A percentile compares a stretch with the other conserved stretches of the same genome.
Conservation (phyloP, 2,329 filamentous ascomycete genomes). For the Sphaceloma murrayae region DNA sequence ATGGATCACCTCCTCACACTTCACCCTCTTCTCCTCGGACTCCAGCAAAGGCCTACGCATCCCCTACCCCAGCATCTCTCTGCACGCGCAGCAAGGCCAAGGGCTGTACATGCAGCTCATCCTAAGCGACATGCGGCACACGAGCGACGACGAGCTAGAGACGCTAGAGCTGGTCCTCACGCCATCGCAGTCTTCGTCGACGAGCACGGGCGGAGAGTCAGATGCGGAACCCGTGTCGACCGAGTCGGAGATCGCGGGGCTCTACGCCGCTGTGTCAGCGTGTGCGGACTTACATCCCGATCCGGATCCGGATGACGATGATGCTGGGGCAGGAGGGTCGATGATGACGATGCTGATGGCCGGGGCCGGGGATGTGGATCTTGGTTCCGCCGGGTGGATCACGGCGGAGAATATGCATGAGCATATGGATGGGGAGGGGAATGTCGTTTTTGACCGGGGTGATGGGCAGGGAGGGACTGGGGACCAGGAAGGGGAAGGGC, state of each 20-base stretch:
- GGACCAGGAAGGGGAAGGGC: conserved; percentile 29
- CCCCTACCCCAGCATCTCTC: conserved; percentile 63
- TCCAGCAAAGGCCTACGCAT: conserved; percentile 55
- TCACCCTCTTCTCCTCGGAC: conserved; percentile 55
- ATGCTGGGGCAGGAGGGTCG: conserved; percentile 51
- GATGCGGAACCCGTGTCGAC: conserved; percentile 25
- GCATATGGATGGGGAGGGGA: conserved; percentile 71
- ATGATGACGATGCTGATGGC: conserved; percentile 30
- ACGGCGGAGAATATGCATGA: conserved; percentile 84
- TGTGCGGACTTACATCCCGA: conserved; percentile 72
- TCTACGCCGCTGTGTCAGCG: conserved; percentile 61
- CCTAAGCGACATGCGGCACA: conserved; percentile 45
- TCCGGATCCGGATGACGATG: conserved; percentile 45
- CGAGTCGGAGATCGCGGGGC: conserved; percentile 33
- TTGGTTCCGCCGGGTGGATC: conserved; percentile 72
- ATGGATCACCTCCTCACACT: conserved; percentile 33
- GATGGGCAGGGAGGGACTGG: conserved; percentile 28
- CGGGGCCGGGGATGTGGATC: conserved; percentile 34
- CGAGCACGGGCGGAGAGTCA: conserved; percentile 17
- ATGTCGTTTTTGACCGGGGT: conserved; percentile 52
- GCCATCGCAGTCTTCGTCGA: too few species aligned
- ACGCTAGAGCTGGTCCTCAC: conserved; percentile 60
- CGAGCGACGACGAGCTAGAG: conserved; percentile 54
- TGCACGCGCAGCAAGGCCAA: conserved; percentile 60
- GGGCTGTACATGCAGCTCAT: conserved; percentile 60